A percentile compares a stretch with the other conserved stretches of the same genome.
These are phyloP conservation scores for Saitozyma podzolica DNA, from an alignment of 768 basidiomycete genomes.

Conservation along the genomic window DNA sequence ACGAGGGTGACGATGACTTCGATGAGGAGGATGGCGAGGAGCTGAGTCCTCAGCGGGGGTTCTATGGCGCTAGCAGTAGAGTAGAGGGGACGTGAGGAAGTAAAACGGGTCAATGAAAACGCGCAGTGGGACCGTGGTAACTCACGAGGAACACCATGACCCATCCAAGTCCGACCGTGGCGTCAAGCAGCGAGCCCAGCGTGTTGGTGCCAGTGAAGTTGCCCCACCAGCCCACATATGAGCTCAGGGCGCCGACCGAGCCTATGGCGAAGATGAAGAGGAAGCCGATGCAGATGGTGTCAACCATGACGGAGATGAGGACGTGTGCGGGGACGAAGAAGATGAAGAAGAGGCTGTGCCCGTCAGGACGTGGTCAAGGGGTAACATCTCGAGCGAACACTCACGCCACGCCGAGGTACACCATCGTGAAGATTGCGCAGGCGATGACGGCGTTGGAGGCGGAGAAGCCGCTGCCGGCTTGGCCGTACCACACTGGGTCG, in stretches of 20 bases:
- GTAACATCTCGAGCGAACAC: background rate
- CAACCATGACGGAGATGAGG: conserved; percentile 75
- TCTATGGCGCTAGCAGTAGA: background rate
- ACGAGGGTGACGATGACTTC: conserved; percentile 33
- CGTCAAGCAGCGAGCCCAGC: conserved; percentile 24
- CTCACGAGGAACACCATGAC: conserved; percentile 34
- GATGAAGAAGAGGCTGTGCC: conserved; percentile 20
- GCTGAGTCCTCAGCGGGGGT: conserved; percentile 8
- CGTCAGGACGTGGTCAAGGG: too few species aligned
- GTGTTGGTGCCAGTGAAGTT: too few species aligned
- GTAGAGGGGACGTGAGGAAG: background rate
- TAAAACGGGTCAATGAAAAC: background rate
- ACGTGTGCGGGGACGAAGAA: conserved; percentile 57
- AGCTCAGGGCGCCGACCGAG: conserved; percentile 11
- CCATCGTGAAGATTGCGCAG: conserved; percentile 19
- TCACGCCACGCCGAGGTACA: conserved; percentile 30
- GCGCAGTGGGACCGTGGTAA: background rate
- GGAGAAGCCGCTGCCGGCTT: conserved; percentile 10
- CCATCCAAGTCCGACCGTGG: conserved; percentile 34
- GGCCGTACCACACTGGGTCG: too few species aligned
- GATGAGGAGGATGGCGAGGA: conserved; percentile 31
- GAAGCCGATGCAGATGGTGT: conserved; percentile 65
- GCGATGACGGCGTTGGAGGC: conserved; percentile 37
- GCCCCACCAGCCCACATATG: background rate
- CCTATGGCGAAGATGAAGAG: conserved; percentile 60